A percentile compares a stretch with the other conserved stretches of the same genome.
Evolutionary conservation across 352 stramenopile species (phyloP).

Genomic region (Aphanomyces euteiches): DNA sequence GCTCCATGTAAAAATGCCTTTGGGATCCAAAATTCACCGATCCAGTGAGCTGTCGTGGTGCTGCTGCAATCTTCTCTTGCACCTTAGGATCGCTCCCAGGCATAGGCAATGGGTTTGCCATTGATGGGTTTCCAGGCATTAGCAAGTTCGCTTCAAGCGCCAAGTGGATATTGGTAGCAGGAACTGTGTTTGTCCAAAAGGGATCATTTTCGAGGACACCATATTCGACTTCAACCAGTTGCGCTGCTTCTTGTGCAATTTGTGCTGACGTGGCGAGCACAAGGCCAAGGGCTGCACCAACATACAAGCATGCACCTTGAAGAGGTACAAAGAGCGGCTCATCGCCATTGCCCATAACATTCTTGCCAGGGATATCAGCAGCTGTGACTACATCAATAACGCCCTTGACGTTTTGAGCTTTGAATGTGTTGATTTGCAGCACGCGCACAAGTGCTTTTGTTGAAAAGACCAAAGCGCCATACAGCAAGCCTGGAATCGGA

Average conservation of each 20-base stretch:
- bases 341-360: slow-evolving; percentile 33
- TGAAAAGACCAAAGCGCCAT: slow-evolving; percentile 40
- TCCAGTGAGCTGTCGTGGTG: slow-evolving; percentile 31
- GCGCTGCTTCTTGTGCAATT: slow-evolving; percentile 36
- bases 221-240: slow-evolving; percentile 39
- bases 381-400: slow-evolving; percentile 45
- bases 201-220: slow-evolving; percentile 32
- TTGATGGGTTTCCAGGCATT: background rate
- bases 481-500: slow-evolving; percentile 33
- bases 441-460: slow-evolving; percentile 31
- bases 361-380: slow-evolving; percentile 37
- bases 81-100: slow-evolving; percentile 34
- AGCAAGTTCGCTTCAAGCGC: slow-evolving; percentile 37
- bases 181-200: slow-evolving; percentile 35
- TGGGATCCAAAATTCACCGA: slow-evolving; percentile 39
- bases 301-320: slow-evolving; percentile 40
- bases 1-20: slow-evolving; percentile 62
- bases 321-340: slow-evolving; percentile 48
- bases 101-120: slow-evolving; percentile 5
- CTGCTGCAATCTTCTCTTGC: slow-evolving; percentile 30
- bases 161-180: slow-evolving; percentile 43
- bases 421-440: slow-evolving; percentile 35
- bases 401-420: slow-evolving; percentile 33
- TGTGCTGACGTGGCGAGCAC: slow-evolving; percentile 41
- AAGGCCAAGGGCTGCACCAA: slow-evolving; percentile 42